Conservation (phyloP, 2,329 filamentous ascomycete genomes). For the Cadophora sp. region DNA sequence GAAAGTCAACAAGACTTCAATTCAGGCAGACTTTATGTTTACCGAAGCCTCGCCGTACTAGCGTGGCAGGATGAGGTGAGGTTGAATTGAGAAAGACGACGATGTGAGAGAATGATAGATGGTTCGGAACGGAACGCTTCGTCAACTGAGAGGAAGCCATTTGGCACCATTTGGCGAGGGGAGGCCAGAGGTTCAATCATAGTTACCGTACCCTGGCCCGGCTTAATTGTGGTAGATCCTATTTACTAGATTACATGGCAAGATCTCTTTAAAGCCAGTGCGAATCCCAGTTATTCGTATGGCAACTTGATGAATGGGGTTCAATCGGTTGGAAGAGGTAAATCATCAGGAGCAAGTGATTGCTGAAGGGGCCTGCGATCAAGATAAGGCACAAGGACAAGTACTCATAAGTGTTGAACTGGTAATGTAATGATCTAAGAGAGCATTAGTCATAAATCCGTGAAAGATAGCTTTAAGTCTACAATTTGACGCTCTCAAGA, state of each 20-base stretch:
- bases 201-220: no score
- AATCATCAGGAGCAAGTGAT: not conserved
- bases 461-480: not conserved
- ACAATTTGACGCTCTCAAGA: not conserved
- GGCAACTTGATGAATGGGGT: not conserved
- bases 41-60: not conserved
- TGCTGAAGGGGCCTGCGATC: not conserved
- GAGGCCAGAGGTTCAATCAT: not conserved
- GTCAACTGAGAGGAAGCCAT: not conserved
- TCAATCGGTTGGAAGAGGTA: not conserved
- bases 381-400: not conserved
- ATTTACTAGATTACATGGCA: no score
- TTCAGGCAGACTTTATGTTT: not conserved
- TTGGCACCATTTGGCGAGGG: not conserved
- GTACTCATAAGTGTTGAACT: not conserved
- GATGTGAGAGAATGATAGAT: not conserved
- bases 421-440: not conserved
- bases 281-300: not conserved
- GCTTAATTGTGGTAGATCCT: not conserved
- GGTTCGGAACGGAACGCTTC: not conserved
- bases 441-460: not conserved
- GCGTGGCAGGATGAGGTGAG: not conserved
- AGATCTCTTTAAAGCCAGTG: not conserved
- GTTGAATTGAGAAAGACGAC: not conserved
- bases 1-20: slow-evolving; percentile 10